phyloP scores from a whole-genome alignment of 306 rosid genomes.

The Spatholobus suberectus region DNA sequence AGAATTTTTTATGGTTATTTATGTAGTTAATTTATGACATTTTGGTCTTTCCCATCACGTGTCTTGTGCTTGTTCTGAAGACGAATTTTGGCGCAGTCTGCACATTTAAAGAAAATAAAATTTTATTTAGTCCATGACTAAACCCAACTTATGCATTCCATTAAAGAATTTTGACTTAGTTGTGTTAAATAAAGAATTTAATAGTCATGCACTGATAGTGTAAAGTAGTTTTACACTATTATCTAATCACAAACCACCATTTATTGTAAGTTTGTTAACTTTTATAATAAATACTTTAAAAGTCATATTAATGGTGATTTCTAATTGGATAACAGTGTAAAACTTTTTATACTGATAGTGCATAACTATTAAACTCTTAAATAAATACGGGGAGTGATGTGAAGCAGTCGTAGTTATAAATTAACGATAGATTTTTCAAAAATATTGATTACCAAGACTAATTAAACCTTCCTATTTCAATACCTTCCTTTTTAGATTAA shows the following conservation, averaged over 20 bases:
- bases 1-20: background rate
- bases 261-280: no score
- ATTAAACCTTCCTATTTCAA: background rate
- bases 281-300: no score
- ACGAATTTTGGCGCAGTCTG: background rate
- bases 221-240: no score
- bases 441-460: background rate
- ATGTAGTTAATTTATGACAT: background rate
- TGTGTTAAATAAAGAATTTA: no score
- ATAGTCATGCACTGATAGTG: no score
- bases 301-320: no score
- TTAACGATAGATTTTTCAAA: background rate
- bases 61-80: background rate
- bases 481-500: background rate
- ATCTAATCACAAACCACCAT: no score
- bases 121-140: background rate
- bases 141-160: background rate
- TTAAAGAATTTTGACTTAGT: constrained; percentile 23
- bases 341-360: no score
- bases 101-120: background rate
- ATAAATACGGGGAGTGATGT: background rate
- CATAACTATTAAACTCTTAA: no score
- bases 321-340: no score
- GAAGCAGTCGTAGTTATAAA: background rate
- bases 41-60: background rate